phyloP scores from a whole-genome alignment of 257 asterid species.

The Buddleja alternifolia region DNA sequence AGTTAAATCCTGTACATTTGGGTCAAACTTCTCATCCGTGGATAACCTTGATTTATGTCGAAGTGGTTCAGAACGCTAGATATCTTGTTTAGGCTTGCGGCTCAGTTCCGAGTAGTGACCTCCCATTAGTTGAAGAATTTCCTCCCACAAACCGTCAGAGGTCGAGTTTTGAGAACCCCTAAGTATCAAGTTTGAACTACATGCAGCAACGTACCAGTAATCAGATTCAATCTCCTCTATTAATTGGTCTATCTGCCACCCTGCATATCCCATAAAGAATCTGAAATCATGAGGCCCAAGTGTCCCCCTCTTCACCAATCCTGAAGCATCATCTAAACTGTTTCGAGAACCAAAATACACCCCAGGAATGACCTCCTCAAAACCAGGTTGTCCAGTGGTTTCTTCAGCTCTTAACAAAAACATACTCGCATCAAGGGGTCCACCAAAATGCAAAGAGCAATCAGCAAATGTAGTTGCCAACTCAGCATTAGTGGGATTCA shows the following conservation, averaged over 20 bases:
- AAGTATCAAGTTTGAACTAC: slow-evolving; percentile 74
- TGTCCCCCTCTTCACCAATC: slow-evolving; percentile 65
- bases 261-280: slow-evolving; percentile 91
- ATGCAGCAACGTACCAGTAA: slow-evolving; percentile 89
- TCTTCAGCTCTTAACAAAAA: slow-evolving; percentile 64
- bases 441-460: slow-evolving; percentile 86
- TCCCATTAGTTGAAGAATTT: slow-evolving; percentile 91
- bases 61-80: slow-evolving; percentile 42
- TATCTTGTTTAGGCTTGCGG: slow-evolving; percentile 95
- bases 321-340: slow-evolving; percentile 75
- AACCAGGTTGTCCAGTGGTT: slow-evolving; percentile 47
- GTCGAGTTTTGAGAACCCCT: slow-evolving; percentile 47
- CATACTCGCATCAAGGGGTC: slow-evolving; percentile 96
- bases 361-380: slow-evolving; percentile 80
- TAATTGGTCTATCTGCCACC: slow-evolving; percentile 93
- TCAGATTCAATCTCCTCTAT: slow-evolving; percentile 75
- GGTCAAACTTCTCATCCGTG: slow-evolving; percentile 7
- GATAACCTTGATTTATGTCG: slow-evolving; percentile 26
- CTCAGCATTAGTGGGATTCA: slow-evolving; percentile 72
- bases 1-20: slow-evolving; percentile 41
- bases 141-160: slow-evolving; percentile 78
- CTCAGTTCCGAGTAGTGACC: slow-evolving; percentile 90
- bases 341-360: slow-evolving; percentile 82
- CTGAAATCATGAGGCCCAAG: slow-evolving; percentile 78
- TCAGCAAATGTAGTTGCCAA: slow-evolving; percentile 82